Base-by-base conservation (phyloP, 768 basidiomycete species). In the Galerina marginata region DNA sequence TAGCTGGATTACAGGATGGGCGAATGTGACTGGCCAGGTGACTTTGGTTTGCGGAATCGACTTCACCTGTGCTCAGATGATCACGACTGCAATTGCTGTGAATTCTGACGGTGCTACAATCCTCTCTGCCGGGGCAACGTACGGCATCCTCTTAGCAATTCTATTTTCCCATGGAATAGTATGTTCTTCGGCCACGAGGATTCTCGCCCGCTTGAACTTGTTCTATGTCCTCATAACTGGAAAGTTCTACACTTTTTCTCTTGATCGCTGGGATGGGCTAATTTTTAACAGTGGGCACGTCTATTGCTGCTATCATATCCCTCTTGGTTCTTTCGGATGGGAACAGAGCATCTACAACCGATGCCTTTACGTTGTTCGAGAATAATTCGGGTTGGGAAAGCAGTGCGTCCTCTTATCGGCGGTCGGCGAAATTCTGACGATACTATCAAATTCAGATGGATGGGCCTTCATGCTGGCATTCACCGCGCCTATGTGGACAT, bases 21-120 rank as follows among this genome's bases (percentile, higher is more conserved):
- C 89, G 12, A 91, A 91, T 63, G 81, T 90, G 43, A 90, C 88
- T 11, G 89, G 89, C 26, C 89, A 79, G 59, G 69, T 78, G 15
- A 80, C 87, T 1, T 81, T 90, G 6, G 88, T 91, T 46, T 89
- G 87, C 67, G 88, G 86, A 6, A 91, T 91, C 54, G 90, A 91
- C 68, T 90, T 85, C 61, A 89, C 87, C 20, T 90, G 89, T 61
- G 89, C 89, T 6, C 88, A 91, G 71, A 91, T 91, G 89, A 89
- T 91, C 58, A 83, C 88, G 11, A 87, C 87, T 9, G 89, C 88
- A 2, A 83, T 91, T 42, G 79, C 84, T 9, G 88, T 91, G 1
- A 76, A 77, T 39, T 82, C 87, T 4, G 77, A 87, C 63, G 87
- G 86, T 12, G 71, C 75, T 11, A 74, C 78, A 20, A 74, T 81